Evolutionary conservation across 305 asterid species (phyloP), one percentile per base, ranked within the genome.

Genomic region (Monarda citriodora): DNA sequence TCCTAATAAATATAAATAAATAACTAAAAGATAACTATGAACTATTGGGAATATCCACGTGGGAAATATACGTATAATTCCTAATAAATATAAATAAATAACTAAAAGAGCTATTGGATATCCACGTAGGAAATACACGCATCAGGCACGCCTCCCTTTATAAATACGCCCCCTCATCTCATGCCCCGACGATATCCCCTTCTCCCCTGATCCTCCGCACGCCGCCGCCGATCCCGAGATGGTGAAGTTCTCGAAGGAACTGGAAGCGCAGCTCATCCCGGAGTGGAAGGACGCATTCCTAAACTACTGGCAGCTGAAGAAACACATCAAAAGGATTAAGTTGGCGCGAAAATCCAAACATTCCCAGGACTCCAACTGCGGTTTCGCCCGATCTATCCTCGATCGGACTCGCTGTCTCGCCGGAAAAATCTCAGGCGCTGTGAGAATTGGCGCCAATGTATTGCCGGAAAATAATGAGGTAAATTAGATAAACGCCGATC

Each of bases 241-340:
- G 98, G 98, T 91, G 59, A 91, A 91, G 77, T 91, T 91, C 69
- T 88, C 98, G 4, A 91, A 88, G 63, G 88, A 88, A 73, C 85
- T 91, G 0, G 95, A 91, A 69, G 98, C 98, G 6, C 91, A 88
- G 57, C 86, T 87, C 45, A 91, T 91, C 20, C 98, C 98, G 6
- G 98, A 88, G 69, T 91, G 98, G 98, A 88, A 88, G 29, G 89
- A 91, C 18, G 98, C 96, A 3, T 88, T 88, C 66, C 86, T 91
- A 3, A 80, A 91, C 41, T 91, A 91, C 36, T 82, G 95, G 91
- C 82, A 65, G 20, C 82, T 91, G 2, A 91, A 91, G 68, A 91
- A 91, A 74, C 86, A 85, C 23, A 82, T 91, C 41, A 91, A 85
- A 73, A 80, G 67, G 50, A 71, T 91, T 12, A 87, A 80, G 73